Evolutionary conservation across 192 early-diverging fungal genomes (phyloP).

Genomic region (Entrophospora sp.): DNA sequence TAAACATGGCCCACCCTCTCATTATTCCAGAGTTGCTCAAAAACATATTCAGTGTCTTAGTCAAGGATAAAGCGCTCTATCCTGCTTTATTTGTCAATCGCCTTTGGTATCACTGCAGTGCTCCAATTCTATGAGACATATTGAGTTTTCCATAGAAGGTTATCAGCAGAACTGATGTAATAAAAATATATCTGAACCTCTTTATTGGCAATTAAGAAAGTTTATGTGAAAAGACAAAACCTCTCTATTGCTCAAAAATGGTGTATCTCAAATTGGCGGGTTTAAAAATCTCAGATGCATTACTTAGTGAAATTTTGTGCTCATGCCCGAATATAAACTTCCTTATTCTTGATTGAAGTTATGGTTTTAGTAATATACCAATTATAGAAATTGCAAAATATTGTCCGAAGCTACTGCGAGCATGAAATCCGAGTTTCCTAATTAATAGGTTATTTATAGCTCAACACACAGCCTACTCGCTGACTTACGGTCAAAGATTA

Average conservation of each 20-base stretch:
- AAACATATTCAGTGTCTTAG: neutral
- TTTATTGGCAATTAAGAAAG: neutral
- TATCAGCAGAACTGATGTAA: neutral
- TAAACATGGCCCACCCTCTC: neutral
- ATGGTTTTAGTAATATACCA: too few relatives aligned
- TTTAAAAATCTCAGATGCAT: constrained; percentile 5
- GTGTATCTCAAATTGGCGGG: neutral
- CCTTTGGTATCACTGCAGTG: neutral
- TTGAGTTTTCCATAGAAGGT: constrained; percentile 3
- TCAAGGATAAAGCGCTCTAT: neutral
- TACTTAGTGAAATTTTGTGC: neutral
- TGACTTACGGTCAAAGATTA: too few relatives aligned
- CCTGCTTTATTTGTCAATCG: neutral
- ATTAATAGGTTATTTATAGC: too few relatives aligned
- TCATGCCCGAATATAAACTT: neutral
- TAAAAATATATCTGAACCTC: too few relatives aligned
- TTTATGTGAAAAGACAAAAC: constrained; percentile 7
- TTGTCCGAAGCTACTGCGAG: too few relatives aligned
- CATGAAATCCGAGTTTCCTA: too few relatives aligned
- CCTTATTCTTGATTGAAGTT: too few relatives aligned
- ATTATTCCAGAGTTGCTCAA: neutral
- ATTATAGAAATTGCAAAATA: too few relatives aligned
- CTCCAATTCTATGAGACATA: neutral
- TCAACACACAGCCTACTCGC: too few relatives aligned
- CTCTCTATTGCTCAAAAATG: constrained; percentile 9